Base-by-base conservation (phyloP, 805 yeast genomes). In the Cyberlindnera euphorbiae region DNA sequence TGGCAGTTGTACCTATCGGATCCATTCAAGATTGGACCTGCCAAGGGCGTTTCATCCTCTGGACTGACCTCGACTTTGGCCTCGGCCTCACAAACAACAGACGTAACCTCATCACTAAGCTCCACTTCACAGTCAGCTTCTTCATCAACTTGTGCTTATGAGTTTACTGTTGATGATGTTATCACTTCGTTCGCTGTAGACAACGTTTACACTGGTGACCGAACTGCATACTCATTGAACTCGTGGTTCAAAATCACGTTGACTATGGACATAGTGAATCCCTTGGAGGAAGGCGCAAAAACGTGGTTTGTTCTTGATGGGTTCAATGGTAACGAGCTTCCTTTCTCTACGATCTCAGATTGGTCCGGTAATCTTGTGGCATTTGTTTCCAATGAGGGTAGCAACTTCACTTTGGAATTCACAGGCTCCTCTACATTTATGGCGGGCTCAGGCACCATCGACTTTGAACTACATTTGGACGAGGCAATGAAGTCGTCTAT, bases 1-100 rank as follows among this genome's bases (percentile, higher is more conserved):
- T 43, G 47, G 47, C 29, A 32, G 18, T n/a, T 34, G 16, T 16
- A 8, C 26, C 13, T 40, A 4, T 30, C 44, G 6, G 42, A 36
- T 26, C 32, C 39, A 1, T 40, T 43, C 21, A 28, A 9, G 8
- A 22, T 36, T 24, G 33, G 30, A 25, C 27, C 23, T 15, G 13
- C 28, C 4, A 17, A 16, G 11, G 33, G 14, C 10, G 8, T 9
- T 21, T 25, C 26, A 12, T 44, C 34, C 10, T 28, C 38, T 12
- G 8, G 10, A 8, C 11, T 11, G 24, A 7, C 29, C 11, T 26
- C 32, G 4, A 25, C 38, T 19, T 22, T 17, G 3, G 19, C 33
- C 17, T 16, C 35, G 21, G 30, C 33, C 12, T 6, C 26, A 6
- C 13, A n/a, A 13, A 13, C 14, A 15, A 11, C 14, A 8, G 26